Base-by-base conservation (phyloP, 2,329 filamentous ascomycete genomes). In the Calonectria pauciramosa region DNA sequence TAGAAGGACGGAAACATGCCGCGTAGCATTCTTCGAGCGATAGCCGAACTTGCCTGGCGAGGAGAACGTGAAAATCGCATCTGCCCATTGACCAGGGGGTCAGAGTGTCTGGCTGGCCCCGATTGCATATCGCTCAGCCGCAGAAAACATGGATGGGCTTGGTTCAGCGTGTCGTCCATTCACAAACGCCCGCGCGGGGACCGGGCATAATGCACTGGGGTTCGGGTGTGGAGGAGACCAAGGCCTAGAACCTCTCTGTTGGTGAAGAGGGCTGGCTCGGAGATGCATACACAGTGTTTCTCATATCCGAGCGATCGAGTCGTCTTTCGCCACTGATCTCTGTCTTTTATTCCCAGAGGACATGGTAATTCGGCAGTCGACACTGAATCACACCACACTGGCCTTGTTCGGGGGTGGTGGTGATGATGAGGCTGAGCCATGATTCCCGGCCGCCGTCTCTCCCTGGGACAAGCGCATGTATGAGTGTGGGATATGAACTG, bases 1-100 rank as follows among this genome's bases (percentile, higher is more conserved):
- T 10, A 10, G 23, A 63, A 44, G 47, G 47, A 65, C 68, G 68
- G 68, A 70, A 70, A 44, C 49, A 56, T 70, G 51, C 68, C 68
- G 68, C 60, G 44, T n/a, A 34, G 26, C 26, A 36, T 64, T 64
- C 34, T 70, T 41, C n/a, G 67, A 32, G 38, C 38, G 13, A 38
- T 47, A 70, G 23, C 68, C 47, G 68, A 70, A 47, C 32, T 14
- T n/a, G 51, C n/a, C 54, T 69, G 68, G 52, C 5, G 9, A 34
- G 32, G 60, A 44, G 30, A 26, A 64, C 47, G 60, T 18, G 38
- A 49, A n/a, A 26, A 63, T 41, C 41, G 34, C 18, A 20, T 47
- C 38, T 49, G 60, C 60, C 60, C 34, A 36, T 70, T 23, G 54
- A 44, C 44, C 56, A 10, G 41, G 41, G 23, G 44, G 20, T 34